These are phyloP conservation scores for Diaporthe destruens DNA, from an alignment of 2,329 filamentous ascomycete genomes.

Conservation along the genomic window DNA sequence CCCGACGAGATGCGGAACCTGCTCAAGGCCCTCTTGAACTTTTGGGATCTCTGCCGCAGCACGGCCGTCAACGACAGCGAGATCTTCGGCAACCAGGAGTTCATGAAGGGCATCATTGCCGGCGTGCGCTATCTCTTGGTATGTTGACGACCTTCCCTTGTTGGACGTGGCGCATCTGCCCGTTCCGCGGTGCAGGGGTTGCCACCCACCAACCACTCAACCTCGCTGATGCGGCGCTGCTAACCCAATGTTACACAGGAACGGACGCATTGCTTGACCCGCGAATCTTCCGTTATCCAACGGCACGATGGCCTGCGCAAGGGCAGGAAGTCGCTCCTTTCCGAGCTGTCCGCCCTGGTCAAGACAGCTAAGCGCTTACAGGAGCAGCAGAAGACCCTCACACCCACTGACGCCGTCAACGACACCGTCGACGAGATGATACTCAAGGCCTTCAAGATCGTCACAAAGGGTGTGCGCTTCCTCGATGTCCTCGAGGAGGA, in stretches of 20 bases:
- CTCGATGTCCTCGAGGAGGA: slow-evolving; percentile 85
- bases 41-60: slow-evolving; percentile 90
- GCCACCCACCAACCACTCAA: neutral
- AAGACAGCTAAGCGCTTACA: slow-evolving; percentile 90
- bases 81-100: slow-evolving; percentile 91
- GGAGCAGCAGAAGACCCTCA: slow-evolving; percentile 70
- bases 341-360: slow-evolving; percentile 89
- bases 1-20: slow-evolving; percentile 87
- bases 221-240: slow-evolving; percentile 41
- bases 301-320: slow-evolving; percentile 81
- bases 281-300: slow-evolving; percentile 82
- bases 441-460: slow-evolving; percentile 91
- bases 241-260: slow-evolving; percentile 68
- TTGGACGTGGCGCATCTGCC: neutral
- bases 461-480: slow-evolving; percentile 91
- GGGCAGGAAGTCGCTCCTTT: slow-evolving; percentile 87
- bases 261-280: slow-evolving; percentile 86
- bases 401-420: slow-evolving; percentile 71
- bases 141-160: slow-evolving; percentile 56
- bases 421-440: slow-evolving; percentile 93
- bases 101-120: slow-evolving; percentile 93
- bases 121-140: slow-evolving; percentile 92
- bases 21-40: slow-evolving; percentile 86
- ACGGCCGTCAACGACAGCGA: slow-evolving; percentile 80
- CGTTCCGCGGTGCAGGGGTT: neutral